Percentiles rank a stretch among this genome's conserved stretches.
phyloP scores from a whole-genome alignment of 306 rosid species.

The Corylus americana region DNA sequence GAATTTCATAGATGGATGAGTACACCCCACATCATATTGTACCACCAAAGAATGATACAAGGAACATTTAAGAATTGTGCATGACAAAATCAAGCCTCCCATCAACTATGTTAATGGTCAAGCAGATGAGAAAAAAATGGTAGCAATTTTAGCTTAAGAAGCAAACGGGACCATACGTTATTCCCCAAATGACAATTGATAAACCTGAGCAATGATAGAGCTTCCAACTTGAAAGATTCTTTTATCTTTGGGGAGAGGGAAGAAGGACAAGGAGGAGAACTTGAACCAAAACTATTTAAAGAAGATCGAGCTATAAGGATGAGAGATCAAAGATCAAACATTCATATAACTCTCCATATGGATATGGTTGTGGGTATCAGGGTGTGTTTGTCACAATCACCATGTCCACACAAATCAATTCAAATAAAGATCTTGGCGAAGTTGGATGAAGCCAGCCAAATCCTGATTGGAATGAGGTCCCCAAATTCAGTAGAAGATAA shows the following conservation, averaged over 20 bases:
- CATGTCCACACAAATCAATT: neutral
- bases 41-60: neutral
- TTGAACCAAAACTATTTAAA: neutral
- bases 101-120: neutral
- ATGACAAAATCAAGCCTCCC: neutral
- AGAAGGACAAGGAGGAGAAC: neutral
- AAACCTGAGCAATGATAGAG: neutral
- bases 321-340: neutral
- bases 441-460: neutral
- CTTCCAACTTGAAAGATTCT: neutral
- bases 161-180: neutral
- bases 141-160: neutral
- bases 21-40: neutral
- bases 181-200: neutral
- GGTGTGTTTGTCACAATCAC: neutral
- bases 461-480: neutral
- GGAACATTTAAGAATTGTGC: neutral
- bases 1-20: neutral
- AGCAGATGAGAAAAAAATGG: neutral
- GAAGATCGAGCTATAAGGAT: neutral
- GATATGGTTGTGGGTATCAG: neutral
- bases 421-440: neutral
- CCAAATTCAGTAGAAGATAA: neutral
- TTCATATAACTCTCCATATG: too few relatives aligned
- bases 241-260: neutral